A percentile compares a stretch with the other conserved stretches of the same genome.
Evolutionary conservation across 1,284 basidiomycete species (phyloP).

Genomic region (Inonotus obliquus): DNA sequence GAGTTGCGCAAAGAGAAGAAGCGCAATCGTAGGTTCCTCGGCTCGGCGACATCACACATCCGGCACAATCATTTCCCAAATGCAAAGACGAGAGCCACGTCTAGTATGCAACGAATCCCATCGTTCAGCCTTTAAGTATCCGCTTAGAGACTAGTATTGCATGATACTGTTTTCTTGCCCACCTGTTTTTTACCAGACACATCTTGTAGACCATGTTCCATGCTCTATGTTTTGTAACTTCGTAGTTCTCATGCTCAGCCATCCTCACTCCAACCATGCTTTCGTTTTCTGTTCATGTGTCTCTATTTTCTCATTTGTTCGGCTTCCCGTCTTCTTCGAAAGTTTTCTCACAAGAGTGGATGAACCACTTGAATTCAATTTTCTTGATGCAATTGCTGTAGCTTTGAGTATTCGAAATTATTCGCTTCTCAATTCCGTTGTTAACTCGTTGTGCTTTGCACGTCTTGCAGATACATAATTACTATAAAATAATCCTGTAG

Average conservation of each 20-base stretch:
- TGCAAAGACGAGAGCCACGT: constrained; percentile 53
- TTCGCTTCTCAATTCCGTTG: not conserved
- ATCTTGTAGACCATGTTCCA: constrained; percentile 1
- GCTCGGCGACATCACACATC: constrained; percentile 32
- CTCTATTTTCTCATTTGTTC: not conserved
- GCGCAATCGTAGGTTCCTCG: constrained; percentile 52
- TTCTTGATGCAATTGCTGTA: not conserved
- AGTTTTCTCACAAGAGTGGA: not conserved
- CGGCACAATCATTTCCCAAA: constrained; percentile 67
- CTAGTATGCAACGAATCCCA: constrained; percentile 50
- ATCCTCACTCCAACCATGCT: not conserved
- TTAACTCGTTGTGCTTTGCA: not conserved
- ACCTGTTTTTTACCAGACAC: not conserved
- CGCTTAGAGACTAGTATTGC: not conserved
- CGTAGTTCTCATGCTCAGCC: not conserved
- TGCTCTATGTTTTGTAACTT: not conserved
- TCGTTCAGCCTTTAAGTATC: constrained; percentile 22
- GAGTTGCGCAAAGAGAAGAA: constrained; percentile 59
- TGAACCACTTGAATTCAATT: not conserved
- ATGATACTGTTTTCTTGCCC: not conserved
- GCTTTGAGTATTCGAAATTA: not conserved
- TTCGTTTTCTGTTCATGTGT: not conserved
- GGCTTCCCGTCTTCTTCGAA: not conserved
- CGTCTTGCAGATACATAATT: not conserved
- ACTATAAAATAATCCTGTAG: not conserved